Evolutionary conservation across 2,329 filamentous ascomycete species (phyloP), one percentile per base, ranked within the genome.

Genomic region (Polytolypa hystricis): DNA sequence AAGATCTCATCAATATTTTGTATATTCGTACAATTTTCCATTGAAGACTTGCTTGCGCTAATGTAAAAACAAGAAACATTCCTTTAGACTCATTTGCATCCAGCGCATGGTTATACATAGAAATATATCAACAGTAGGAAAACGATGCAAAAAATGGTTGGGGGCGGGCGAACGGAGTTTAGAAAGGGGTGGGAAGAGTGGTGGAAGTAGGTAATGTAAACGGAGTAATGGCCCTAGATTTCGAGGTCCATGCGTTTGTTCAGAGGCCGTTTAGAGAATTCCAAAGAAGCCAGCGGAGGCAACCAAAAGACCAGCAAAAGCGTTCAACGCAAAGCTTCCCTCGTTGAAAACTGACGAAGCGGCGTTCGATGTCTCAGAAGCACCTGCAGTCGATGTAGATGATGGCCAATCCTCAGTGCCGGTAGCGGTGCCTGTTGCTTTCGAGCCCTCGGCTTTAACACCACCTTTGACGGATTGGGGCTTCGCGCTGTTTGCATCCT

Each of bases 261-360:
- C 16, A 14, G 15, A n/a, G n/a, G 20, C 20, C 5, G n/a, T 14
- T 16, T 34, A 35, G n/a, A 35, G 25, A 18, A 35, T 16, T 15
- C 27, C 35, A 26, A 31, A 2, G 2, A 20, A 37, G 5, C 26
- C 35, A 2, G 19, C 26, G 12, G 16, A 26, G 17, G n/a, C 27
- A 4, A 20, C 35, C 10, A 37, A 26, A n/a, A 26, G 9, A n/a
- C 11, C 35, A 3, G 35, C 35, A 23, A 30, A 23, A 14, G 15
- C 15, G 17, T 30, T 37, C n/a, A 37, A 30, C 18, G 30, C 9
- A n/a, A 30, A 15, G 18, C 19, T 37, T 4, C 19, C 17, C 4
- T 35, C 23, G 4, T 15, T 29, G 6, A 35, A 35, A 9, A 35
- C n/a, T 15, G 33, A 8, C 28, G 33, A 29, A 19, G 33, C 33